phyloP scores from a whole-genome alignment of 495 filamentous ascomycete genomes.

The Sordaria brevicollis region DNA sequence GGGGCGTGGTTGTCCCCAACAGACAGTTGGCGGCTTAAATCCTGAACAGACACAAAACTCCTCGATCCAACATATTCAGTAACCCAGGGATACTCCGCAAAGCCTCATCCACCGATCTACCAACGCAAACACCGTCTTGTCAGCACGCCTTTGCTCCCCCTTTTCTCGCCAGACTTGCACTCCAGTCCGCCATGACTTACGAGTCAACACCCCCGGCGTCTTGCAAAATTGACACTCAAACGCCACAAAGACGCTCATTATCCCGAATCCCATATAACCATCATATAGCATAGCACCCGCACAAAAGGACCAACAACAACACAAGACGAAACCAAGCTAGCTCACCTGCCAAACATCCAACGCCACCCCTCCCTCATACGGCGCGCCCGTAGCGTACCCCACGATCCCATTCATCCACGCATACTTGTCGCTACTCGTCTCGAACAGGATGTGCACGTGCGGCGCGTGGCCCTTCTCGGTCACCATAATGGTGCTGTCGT shows the following conservation, averaged over 20 bases:
- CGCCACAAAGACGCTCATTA: not conserved
- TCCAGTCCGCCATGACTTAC: too few relatives aligned
- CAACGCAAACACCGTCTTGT: not conserved
- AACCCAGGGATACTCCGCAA: not conserved
- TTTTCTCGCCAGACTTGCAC: not conserved
- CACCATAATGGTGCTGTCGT: constrained; percentile 10
- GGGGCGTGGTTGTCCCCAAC: not conserved
- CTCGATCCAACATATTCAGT: not conserved
- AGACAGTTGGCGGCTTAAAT: not conserved
- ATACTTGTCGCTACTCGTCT: constrained; percentile 10
- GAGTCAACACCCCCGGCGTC: too few relatives aligned
- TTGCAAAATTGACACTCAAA: not conserved
- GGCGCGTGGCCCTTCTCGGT: constrained; percentile 9
- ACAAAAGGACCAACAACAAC: not conserved
- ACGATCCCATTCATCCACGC: constrained; percentile 9
- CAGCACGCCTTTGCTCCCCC: not conserved
- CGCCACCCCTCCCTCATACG: constrained; percentile 4
- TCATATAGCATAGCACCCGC: not conserved
- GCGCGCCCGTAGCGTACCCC: constrained; percentile 1
- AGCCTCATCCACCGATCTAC: not conserved
- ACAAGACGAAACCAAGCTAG: constrained; percentile 12
- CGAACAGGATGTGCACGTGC: constrained; percentile 10
- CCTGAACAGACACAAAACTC: not conserved
- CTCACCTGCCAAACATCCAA: constrained; percentile 27
- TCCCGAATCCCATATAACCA: not conserved